Evolutionary conservation across 2,329 filamentous ascomycete genomes (phyloP).

Genomic region (Paraconiothyrium sp.): DNA sequence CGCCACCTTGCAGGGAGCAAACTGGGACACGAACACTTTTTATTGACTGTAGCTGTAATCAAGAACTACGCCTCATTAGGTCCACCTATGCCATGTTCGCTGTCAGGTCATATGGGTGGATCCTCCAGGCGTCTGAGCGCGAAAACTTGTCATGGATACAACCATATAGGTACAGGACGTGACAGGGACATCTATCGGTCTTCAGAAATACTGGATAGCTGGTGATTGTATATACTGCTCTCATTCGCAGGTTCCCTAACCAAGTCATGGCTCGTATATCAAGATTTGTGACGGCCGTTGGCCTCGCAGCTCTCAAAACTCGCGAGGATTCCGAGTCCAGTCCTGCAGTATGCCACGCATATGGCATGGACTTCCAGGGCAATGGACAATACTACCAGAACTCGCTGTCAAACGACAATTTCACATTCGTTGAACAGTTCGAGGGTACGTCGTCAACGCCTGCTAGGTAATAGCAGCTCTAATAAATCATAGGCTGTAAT

Average conservation of each 20-base stretch:
- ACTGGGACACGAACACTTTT: background rate
- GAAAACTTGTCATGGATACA: background rate
- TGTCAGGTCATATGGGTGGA: background rate
- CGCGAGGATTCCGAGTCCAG: constrained; percentile 13
- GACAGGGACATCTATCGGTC: background rate
- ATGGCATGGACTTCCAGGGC: constrained; percentile 51
- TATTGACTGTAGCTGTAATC: background rate
- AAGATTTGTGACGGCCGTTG: constrained; percentile 18
- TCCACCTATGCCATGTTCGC: background rate
- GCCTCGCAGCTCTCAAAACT: constrained; percentile 20
- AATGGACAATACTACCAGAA: constrained; percentile 55
- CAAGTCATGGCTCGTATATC: constrained; percentile 19
- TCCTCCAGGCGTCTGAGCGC: background rate
- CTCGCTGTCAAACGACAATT: constrained; percentile 47
- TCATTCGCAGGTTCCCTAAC: background rate
- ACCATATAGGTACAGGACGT: background rate
- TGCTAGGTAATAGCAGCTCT: background rate
- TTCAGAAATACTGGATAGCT: background rate
- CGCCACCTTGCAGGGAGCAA: background rate
- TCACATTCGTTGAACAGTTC: constrained; percentile 54
- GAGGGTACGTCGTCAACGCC: constrained; percentile 27
- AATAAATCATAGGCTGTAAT: constrained; percentile 40
- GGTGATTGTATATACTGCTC: background rate
- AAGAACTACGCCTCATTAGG: background rate
- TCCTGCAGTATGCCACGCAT: constrained; percentile 29